phyloP scores from a whole-genome alignment of 2,329 filamentous ascomycete genomes.

The Aureobasidium pullulans region DNA sequence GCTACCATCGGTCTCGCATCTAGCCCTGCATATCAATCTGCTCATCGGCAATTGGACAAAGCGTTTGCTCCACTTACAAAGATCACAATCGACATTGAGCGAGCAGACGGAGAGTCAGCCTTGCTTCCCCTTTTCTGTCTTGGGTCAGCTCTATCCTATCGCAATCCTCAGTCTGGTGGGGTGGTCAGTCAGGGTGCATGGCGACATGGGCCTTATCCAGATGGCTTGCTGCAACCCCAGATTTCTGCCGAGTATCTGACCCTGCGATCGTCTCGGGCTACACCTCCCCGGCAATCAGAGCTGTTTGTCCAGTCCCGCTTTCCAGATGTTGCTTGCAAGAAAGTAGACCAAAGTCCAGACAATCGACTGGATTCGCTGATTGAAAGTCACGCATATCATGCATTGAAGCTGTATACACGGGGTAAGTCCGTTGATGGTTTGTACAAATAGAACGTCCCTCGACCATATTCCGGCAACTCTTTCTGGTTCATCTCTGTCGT shows the following conservation, averaged over 20 bases:
- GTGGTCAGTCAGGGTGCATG: background rate
- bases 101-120: background rate
- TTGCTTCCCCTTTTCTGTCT: slow-evolving; percentile 1
- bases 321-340: background rate
- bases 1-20: slow-evolving; percentile 3
- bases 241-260: background rate
- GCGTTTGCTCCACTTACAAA: background rate
- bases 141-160: slow-evolving; percentile 1
- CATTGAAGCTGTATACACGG: slow-evolving; percentile 1
- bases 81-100: background rate
- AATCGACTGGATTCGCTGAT: background rate
- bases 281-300: background rate
- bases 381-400: background rate
- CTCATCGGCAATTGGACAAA: background rate
- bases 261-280: slow-evolving; percentile 2
- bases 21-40: slow-evolving; percentile 1
- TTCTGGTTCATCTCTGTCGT: background rate
- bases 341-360: background rate
- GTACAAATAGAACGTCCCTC: background rate
- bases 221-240: slow-evolving; percentile 7
- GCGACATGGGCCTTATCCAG: background rate
- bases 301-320: background rate
- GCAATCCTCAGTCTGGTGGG: background rate
- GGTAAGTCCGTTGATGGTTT: background rate
- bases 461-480: background rate